Evolutionary conservation across 73 alveolate species (phyloP).

Genomic region (Paramecium pentaurelia): DNA sequence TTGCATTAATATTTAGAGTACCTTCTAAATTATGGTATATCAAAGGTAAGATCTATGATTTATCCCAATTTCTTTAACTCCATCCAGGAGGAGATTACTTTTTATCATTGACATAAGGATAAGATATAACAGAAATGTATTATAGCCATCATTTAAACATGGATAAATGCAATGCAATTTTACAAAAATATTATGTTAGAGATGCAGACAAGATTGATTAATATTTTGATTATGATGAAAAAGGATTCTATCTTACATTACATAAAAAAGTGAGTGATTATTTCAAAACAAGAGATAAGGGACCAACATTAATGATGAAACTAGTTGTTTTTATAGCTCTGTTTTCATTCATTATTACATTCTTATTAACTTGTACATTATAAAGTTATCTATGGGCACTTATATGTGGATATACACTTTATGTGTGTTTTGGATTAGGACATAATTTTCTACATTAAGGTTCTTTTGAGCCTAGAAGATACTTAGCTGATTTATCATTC

Average conservation of each 20-base stretch:
- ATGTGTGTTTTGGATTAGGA: slow-evolving; percentile 19
- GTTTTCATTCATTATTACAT: background rate
- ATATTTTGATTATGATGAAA: background rate
- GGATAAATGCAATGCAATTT: background rate
- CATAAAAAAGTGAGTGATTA: background rate
- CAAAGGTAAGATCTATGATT: background rate
- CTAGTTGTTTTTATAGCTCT: background rate
- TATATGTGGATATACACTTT: background rate
- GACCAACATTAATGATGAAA: background rate
- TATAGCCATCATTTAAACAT: background rate
- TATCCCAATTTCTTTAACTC: background rate
- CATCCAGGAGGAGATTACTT: slow-evolving; percentile 40
- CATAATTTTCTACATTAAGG: background rate
- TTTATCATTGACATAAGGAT: background rate
- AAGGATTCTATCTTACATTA: background rate
- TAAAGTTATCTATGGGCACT: background rate
- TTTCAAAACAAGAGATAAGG: background rate
- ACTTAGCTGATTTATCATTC: background rate
- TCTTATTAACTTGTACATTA: background rate
- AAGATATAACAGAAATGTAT: slow-evolving; percentile 15
- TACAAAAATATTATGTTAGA: background rate
- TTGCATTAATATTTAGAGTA: background rate
- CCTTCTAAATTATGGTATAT: background rate
- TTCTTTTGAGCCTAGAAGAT: background rate
- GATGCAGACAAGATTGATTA: background rate